A percentile compares a stretch with the other conserved stretches of the same genome.
These are phyloP conservation scores for Zea luxurians DNA, from an alignment of 176 grass and related monocot species.

Conservation along the genomic window DNA sequence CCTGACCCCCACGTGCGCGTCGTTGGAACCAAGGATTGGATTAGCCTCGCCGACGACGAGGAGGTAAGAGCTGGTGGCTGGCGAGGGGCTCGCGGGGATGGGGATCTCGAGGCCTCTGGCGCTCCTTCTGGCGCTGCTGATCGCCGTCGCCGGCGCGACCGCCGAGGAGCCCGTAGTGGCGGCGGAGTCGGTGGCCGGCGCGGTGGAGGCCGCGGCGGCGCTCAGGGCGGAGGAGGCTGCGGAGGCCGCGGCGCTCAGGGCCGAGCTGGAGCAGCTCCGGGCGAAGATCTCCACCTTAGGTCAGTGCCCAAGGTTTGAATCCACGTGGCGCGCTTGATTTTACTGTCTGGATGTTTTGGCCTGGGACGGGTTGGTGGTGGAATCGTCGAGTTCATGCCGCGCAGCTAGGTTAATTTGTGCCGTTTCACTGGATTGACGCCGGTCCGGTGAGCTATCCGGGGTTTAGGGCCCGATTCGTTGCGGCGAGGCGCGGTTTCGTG, in stretches of 20 bases:
- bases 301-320: constrained; percentile 23
- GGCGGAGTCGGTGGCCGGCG: constrained; percentile 4
- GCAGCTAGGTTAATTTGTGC: neutral
- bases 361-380: neutral
- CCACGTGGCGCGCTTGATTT: neutral
- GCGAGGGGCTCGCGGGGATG: constrained; percentile 31
- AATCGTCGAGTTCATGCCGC: neutral
- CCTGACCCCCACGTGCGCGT: neutral
- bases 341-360: neutral
- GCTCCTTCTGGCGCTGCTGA: constrained; percentile 28
- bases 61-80: neutral
- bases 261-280: constrained; percentile 46
- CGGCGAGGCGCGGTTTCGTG: neutral
- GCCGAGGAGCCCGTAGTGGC: neutral
- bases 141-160: constrained; percentile 30
- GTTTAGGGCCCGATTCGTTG: neutral
- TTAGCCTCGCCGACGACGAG: constrained; percentile 30
- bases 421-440: neutral
- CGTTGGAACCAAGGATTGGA: constrained; percentile 38
- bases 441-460: neutral
- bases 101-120: constrained; percentile 40
- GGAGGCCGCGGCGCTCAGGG: constrained; percentile 37
- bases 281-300: constrained; percentile 56
- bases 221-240: neutral
- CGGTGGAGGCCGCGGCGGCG: neutral